A percentile compares a stretch with the other conserved stretches of the same genome.
phyloP scores from a whole-genome alignment of 2,329 filamentous ascomycete species.

The Fusarium coicis region DNA sequence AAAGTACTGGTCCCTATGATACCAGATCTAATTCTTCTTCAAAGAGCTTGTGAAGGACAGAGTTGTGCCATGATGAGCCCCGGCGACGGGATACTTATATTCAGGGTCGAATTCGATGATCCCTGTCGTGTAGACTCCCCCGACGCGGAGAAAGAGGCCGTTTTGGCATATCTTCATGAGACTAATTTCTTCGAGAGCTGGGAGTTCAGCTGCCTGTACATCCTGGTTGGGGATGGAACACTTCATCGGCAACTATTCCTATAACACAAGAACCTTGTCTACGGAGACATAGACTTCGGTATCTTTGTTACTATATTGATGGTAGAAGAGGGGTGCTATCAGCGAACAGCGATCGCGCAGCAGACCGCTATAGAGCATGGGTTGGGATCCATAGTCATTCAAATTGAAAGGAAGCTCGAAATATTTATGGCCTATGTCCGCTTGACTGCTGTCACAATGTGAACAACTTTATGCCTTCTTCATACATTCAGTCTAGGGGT shows the following conservation, averaged over 20 bases:
- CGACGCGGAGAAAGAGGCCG: neutral
- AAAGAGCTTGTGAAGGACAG: neutral
- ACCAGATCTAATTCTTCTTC: neutral
- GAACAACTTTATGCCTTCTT: rapidly evolving
- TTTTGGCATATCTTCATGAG: neutral
- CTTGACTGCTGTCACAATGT: neutral
- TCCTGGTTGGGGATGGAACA: neutral
- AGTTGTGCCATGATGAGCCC: neutral
- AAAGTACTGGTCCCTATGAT: neutral
- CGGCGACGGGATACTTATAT: neutral
- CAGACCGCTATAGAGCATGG: rapidly evolving
- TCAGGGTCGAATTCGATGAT: neutral
- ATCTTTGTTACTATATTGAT: neutral
- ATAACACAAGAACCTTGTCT: neutral
- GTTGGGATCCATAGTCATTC: rapidly evolving
- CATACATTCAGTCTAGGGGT: neutral
- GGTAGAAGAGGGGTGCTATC: neutral
- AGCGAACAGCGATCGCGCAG: neutral
- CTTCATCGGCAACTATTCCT: neutral
- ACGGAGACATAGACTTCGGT: neutral
- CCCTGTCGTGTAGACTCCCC: neutral
- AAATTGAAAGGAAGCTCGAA: neutral
- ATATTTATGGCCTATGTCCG: rapidly evolving
- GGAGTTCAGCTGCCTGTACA: neutral
- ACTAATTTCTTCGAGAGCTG: neutral